Base-by-base conservation (phyloP, 768 basidiomycete genomes). In the Pulveroboletus sp. region DNA sequence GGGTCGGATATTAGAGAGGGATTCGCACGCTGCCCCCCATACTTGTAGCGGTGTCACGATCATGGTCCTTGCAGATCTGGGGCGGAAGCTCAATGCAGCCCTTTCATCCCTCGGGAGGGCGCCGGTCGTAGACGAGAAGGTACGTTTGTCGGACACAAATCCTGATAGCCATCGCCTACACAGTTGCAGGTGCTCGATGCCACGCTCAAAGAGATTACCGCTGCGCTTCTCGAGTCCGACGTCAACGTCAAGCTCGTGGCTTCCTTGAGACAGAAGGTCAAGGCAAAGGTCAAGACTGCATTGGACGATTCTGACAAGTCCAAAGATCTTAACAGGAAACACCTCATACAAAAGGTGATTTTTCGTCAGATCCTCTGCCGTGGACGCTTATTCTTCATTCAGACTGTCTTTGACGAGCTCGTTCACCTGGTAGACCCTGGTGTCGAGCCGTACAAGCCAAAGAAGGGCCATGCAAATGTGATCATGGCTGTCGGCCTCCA, bases 401-500 rank as follows among this genome's bases (percentile, higher is more conserved):
- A 97, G 94, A 86, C 93, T 12, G 89, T 99, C 27, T 98, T 93
- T 60, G 94, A 98, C 70, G 95, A 99, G 67, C 82, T 99, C 2
- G 96, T 98, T 17, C 77, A 85, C 40, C 74, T 99, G 13, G 95
- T 99, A 2, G 96, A 99, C 65, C 94, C 96, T 10, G 93, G 92
- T 0, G 86, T 91, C 8, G 92, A 94, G 60, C 91, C 93, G 2
- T 96, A 92, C 68, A 95, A 96, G 67, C 96, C 96, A 8, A 89
- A 87, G 72, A 98, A 97, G 67, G 94, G 93, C 0, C 88, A 93
- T 58, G 67, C 84, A 3, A 95, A 95, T 71, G 85, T 99, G 6
- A 83, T 99, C 50, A 99, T 99, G 96, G 92, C 92, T 31, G 93
- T 97, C 53, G 93, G 93, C 68, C 80, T 97, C 35, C 93, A 96